Conservation (phyloP, 2,329 filamentous ascomycete genomes). For the Calonectria hawksworthii region DNA sequence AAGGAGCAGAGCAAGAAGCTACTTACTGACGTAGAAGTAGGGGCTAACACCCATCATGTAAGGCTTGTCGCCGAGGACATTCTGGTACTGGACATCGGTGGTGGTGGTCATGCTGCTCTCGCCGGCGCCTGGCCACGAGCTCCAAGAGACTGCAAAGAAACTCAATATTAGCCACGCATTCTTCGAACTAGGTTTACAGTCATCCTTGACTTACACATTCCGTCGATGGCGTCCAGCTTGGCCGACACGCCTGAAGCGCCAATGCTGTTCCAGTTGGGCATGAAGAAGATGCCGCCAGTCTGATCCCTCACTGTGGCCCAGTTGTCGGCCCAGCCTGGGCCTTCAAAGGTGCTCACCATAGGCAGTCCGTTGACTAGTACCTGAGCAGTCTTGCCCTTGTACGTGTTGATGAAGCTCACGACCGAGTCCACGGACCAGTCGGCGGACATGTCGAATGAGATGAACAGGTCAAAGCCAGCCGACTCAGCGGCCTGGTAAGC, state of each 20-base stretch:
- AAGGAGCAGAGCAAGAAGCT: not conserved
- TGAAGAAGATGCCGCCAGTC: slow-evolving; percentile 54
- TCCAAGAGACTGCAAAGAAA: slow-evolving; percentile 52
- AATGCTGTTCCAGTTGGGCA: slow-evolving; percentile 60
- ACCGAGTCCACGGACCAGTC: slow-evolving; percentile 49
- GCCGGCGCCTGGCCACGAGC: slow-evolving; percentile 54
- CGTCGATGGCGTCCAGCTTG: slow-evolving; percentile 41
- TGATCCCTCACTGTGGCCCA: slow-evolving; percentile 58
- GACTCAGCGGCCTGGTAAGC: slow-evolving; percentile 46
- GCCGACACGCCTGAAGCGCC: slow-evolving; percentile 37
- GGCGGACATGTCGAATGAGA: slow-evolving; percentile 57
- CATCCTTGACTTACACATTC: slow-evolving; percentile 36
- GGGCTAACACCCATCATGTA: slow-evolving; percentile 70
- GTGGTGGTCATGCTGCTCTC: slow-evolving; percentile 50
- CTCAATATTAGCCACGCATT: slow-evolving; percentile 16
- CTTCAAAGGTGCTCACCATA: slow-evolving; percentile 68
- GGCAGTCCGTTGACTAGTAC: slow-evolving; percentile 49
- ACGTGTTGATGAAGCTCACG: slow-evolving; percentile 43
- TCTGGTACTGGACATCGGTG: slow-evolving; percentile 52
- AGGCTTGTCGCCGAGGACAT: slow-evolving; percentile 51
- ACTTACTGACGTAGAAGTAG: slow-evolving; percentile 69
- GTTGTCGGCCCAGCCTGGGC: slow-evolving; percentile 55
- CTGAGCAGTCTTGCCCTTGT: slow-evolving; percentile 44
- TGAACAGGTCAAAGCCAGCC: slow-evolving; percentile 52
- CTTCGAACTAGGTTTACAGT: no score